These are phyloP conservation scores for Astrothelium subdiscretum DNA, from an alignment of 495 filamentous ascomycete genomes.

Conservation along the genomic window DNA sequence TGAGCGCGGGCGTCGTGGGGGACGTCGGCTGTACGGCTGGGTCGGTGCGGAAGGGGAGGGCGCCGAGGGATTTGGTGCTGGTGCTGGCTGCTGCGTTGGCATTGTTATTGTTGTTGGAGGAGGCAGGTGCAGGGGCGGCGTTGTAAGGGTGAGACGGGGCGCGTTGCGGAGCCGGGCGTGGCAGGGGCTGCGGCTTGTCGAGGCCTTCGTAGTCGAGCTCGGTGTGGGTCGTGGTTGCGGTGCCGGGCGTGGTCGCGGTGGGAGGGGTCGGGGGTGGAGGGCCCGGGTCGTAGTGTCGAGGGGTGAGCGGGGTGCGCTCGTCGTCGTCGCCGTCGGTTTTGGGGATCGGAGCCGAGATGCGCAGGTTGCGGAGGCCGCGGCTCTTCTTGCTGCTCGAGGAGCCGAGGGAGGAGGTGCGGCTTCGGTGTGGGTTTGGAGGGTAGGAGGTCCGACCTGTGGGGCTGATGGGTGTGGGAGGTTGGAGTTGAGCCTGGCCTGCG, in stretches of 20 bases:
- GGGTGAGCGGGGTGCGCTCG: constrained; percentile 44
- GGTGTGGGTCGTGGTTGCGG: constrained; percentile 8
- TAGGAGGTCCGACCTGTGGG: constrained; percentile 12
- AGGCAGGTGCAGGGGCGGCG: constrained; percentile 6
- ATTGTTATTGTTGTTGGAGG: background rate
- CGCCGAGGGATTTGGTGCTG: constrained; percentile 24
- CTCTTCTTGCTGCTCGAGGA: constrained; percentile 30
- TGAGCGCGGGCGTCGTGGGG: constrained; percentile 11
- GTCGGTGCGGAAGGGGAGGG: constrained; percentile 12
- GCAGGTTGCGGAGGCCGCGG: constrained; percentile 38
- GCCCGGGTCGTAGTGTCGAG: constrained; percentile 46
- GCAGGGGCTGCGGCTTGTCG: constrained; percentile 24
- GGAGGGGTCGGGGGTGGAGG: constrained; percentile 37
- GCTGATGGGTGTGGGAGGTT: background rate
- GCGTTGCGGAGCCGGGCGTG: constrained; percentile 22
- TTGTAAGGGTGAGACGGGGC: constrained; percentile 9
- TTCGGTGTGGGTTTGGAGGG: constrained; percentile 11
- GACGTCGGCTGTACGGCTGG: constrained; percentile 4
- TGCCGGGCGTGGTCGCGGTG: constrained; percentile 11
- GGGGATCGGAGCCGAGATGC: constrained; percentile 45
- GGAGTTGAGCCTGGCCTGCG: constrained; percentile 7
- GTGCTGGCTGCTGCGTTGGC: constrained; percentile 22
- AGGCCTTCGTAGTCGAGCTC: constrained; percentile 20
- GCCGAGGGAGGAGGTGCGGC: constrained; percentile 28
- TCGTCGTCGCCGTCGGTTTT: constrained; percentile 32